phyloP scores from a whole-genome alignment of 495 filamentous ascomycete species.

The Neurospora sp. region DNA sequence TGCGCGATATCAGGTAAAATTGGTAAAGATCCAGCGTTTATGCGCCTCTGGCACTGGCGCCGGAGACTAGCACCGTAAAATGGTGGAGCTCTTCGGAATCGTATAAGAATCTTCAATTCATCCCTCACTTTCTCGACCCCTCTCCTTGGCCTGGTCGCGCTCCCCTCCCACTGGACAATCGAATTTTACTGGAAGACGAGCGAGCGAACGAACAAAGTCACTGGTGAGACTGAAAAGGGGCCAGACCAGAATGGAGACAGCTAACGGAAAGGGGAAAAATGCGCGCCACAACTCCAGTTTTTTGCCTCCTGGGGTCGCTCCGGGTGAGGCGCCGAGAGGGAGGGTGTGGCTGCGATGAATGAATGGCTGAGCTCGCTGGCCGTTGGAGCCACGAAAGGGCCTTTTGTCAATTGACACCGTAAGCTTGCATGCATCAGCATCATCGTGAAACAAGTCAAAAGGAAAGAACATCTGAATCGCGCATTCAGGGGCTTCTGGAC shows the following conservation, averaged over 20 bases:
- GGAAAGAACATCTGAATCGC: not conserved
- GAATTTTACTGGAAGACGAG: not conserved
- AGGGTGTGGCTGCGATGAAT: not conserved
- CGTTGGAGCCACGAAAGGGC: not conserved
- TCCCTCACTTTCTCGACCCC: not conserved
- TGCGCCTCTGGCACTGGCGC: not conserved
- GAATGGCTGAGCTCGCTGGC: not conserved
- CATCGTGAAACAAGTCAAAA: not conserved
- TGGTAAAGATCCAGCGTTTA: not conserved
- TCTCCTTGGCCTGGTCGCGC: not conserved
- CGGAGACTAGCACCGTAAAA: not conserved
- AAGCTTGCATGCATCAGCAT: not conserved
- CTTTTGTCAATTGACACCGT: not conserved
- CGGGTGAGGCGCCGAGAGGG: not conserved
- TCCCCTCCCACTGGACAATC: too few relatives aligned
- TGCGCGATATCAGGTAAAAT: not conserved
- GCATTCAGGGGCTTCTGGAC: not conserved
- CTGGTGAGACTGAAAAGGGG: not conserved
- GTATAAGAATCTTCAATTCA: not conserved
- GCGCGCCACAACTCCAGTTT: not conserved
- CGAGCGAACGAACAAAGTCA: not conserved
- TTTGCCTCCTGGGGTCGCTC: not conserved
- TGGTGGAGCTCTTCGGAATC: not conserved
- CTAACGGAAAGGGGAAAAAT: not conserved
- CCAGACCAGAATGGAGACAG: not conserved